Conservation (phyloP, 2,329 filamentous ascomycete genomes). For the Septoria linicola region DNA sequence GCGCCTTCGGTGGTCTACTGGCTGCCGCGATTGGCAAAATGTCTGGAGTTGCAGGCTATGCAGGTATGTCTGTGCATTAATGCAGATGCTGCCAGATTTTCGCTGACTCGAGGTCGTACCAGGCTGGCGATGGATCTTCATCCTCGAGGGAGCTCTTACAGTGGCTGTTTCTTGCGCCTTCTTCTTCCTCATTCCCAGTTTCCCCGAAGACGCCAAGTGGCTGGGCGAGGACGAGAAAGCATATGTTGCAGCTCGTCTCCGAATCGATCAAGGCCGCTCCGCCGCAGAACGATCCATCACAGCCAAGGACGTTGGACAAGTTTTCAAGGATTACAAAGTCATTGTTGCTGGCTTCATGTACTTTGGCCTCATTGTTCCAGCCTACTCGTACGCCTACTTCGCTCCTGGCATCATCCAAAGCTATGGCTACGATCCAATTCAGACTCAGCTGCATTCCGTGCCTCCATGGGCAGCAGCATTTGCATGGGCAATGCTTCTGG, state of each 20-base stretch:
- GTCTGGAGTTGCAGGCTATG: constrained; percentile 56
- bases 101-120: too few species aligned
- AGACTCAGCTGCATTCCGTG: constrained; percentile 56
- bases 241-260: constrained; percentile 49
- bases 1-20: constrained; percentile 81
- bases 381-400: constrained; percentile 40
- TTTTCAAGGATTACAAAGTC: constrained; percentile 53
- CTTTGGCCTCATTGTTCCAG: constrained; percentile 48
- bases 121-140: constrained; percentile 73
- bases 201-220: constrained; percentile 53
- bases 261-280: constrained; percentile 49
- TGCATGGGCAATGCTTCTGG: constrained; percentile 72
- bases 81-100: too few species aligned
- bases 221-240: constrained; percentile 47
- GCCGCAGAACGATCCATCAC: constrained; percentile 48
- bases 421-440: constrained; percentile 54
- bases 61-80: not conserved
- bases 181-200: constrained; percentile 51
- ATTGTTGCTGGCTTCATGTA: constrained; percentile 54
- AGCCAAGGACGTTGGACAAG: constrained; percentile 43
- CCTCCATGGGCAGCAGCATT: constrained; percentile 72
- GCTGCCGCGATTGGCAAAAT: constrained; percentile 89
- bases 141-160: constrained; percentile 59
- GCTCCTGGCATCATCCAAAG: constrained; percentile 45
- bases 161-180: constrained; percentile 46